Percentiles rank a stretch among this genome's conserved stretches.
phyloP scores from a whole-genome alignment of 2,329 filamentous ascomycete genomes.

The Pseudopithomyces maydicus region DNA sequence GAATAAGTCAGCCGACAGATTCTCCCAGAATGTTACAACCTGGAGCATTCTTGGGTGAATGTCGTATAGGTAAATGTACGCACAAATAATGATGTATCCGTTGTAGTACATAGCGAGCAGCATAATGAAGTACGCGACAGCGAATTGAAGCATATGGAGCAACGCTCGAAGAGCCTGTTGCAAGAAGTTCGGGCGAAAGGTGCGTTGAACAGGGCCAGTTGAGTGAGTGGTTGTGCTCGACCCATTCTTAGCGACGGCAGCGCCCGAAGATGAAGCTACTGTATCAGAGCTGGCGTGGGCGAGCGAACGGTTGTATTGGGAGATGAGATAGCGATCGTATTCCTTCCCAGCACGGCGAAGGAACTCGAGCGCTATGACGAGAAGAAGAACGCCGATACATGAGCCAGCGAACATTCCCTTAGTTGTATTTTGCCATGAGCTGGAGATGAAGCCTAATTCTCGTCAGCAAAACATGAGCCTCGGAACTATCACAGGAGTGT shows the following conservation, averaged over 20 bases:
- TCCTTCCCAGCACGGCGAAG: constrained; percentile 74
- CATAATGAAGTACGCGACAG: constrained; percentile 82
- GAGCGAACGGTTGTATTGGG: constrained; percentile 50
- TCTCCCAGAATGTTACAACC: too few relatives aligned
- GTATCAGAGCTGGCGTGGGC: neutral
- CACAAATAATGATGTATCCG: constrained; percentile 67
- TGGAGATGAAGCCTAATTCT: constrained; percentile 64
- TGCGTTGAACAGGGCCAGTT: neutral
- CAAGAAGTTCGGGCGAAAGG: constrained; percentile 61
- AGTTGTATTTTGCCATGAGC: constrained; percentile 72
- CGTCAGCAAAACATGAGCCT: neutral
- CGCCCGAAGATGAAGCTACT: constrained; percentile 22
- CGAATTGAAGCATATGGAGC: constrained; percentile 76
- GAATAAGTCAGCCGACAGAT: too few relatives aligned
- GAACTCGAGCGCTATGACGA: constrained; percentile 73
- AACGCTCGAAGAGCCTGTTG: constrained; percentile 72
- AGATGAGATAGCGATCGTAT: constrained; percentile 71
- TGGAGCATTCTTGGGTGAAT: too few relatives aligned
- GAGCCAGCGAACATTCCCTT: constrained; percentile 76
- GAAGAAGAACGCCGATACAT: constrained; percentile 77
- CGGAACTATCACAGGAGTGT: too few relatives aligned
- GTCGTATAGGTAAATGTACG: too few relatives aligned
- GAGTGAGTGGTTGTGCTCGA: neutral
- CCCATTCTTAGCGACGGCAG: constrained; percentile 13
- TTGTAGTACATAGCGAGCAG: constrained; percentile 71